These are phyloP conservation scores for Starmerella vitae DNA, from an alignment of 805 yeast genomes.

Conservation along the genomic window DNA sequence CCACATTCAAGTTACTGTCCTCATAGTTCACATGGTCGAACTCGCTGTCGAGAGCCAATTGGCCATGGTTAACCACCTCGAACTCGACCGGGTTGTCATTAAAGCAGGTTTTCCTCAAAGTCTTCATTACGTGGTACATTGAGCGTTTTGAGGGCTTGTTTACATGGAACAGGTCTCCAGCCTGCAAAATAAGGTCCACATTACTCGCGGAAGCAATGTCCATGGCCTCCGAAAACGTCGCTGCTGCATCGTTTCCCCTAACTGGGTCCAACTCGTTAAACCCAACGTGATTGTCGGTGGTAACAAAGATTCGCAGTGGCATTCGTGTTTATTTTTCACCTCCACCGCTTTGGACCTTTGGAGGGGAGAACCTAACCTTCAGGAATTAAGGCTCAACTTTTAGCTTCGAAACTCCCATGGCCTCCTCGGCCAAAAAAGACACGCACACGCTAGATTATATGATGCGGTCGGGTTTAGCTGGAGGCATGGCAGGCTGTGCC, in stretches of 20 bases:
- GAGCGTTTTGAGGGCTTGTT: slow-evolving; percentile 83
- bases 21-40: slow-evolving; percentile 67
- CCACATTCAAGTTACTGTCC: slow-evolving; percentile 78
- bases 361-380: background rate
- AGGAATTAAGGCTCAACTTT: background rate
- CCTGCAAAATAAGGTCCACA: slow-evolving; percentile 76
- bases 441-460: slow-evolving; percentile 69
- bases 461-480: slow-evolving; percentile 74
- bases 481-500: slow-evolving; percentile 92
- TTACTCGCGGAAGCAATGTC: slow-evolving; percentile 51
- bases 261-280: slow-evolving; percentile 80
- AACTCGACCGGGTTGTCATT: slow-evolving; percentile 81
- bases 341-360: no score
- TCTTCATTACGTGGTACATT: slow-evolving; percentile 63
- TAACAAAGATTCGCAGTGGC: slow-evolving; percentile 41
- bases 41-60: slow-evolving; percentile 37
- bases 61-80: slow-evolving; percentile 70
- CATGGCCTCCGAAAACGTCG: slow-evolving; percentile 74
- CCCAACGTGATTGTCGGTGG: slow-evolving; percentile 96
- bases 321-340: no score
- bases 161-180: slow-evolving; percentile 85
- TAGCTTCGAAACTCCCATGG: background rate
- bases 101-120: slow-evolving; percentile 57
- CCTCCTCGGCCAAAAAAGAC: slow-evolving; percentile 26
- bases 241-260: slow-evolving; percentile 81